phyloP scores from a whole-genome alignment of 768 basidiomycete species.

The Amanita rubescens region DNA sequence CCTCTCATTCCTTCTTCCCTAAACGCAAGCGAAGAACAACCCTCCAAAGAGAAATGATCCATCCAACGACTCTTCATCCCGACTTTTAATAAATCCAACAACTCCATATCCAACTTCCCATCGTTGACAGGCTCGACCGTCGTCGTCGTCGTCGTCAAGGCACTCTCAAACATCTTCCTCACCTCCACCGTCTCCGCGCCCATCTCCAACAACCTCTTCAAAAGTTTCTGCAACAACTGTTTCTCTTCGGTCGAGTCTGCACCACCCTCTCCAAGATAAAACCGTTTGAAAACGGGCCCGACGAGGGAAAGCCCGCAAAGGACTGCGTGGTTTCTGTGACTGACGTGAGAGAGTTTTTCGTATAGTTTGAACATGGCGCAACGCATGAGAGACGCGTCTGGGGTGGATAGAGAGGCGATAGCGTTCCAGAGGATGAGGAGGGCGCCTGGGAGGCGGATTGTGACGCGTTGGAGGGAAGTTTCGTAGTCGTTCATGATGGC shows the following conservation, averaged over 20 bases:
- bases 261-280: constrained; percentile 23
- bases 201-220: constrained; percentile 67
- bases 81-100: constrained; percentile 62
- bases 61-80: constrained; percentile 75
- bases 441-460: constrained; percentile 53
- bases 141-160: constrained; percentile 22
- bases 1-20: constrained; percentile 41
- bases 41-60: constrained; percentile 66
- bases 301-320: constrained; percentile 55
- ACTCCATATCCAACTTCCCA: constrained; percentile 47
- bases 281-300: constrained; percentile 42
- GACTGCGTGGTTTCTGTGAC: constrained; percentile 65
- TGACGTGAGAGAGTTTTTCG: constrained; percentile 51
- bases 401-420: constrained; percentile 26
- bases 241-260: constrained; percentile 30
- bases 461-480: constrained; percentile 29
- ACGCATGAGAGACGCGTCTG: constrained; percentile 33
- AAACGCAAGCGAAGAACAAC: constrained; percentile 42
- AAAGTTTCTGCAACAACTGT: constrained; percentile 50
- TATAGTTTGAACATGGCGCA: constrained; percentile 52
- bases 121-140: constrained; percentile 35
- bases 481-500: constrained; percentile 33
- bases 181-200: constrained; percentile 61
- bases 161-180: constrained; percentile 52
- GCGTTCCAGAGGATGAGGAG: constrained; percentile 54